Conservation (phyloP, 495 filamentous ascomycete genomes). For the Penicillium cataractarum region DNA sequence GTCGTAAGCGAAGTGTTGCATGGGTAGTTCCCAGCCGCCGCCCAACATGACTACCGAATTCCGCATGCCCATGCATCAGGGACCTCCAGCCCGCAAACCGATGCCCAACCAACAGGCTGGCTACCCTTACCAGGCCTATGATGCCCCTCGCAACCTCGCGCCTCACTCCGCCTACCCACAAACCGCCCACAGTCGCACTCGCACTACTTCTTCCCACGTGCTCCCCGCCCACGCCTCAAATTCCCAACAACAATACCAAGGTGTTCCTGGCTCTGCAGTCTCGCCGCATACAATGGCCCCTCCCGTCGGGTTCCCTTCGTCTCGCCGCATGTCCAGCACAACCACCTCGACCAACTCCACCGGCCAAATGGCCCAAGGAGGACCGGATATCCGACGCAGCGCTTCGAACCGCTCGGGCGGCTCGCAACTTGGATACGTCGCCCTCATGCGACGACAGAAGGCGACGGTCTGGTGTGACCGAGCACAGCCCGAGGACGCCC, state of each 20-base stretch:
- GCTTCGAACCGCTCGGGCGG: conserved; percentile 64
- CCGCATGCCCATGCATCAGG: conserved; percentile 45
- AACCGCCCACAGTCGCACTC: conserved; percentile 54
- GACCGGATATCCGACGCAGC: conserved; percentile 71
- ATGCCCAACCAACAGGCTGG: conserved; percentile 31
- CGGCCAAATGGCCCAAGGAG: conserved; percentile 51
- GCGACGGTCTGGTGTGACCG: conserved; percentile 99
- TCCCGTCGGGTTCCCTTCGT: conserved; percentile 41
- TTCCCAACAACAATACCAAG: conserved; percentile 32
- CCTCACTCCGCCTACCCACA: conserved; percentile 35
- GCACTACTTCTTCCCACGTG: conserved; percentile 63
- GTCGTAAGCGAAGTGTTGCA: conserved; percentile 21
- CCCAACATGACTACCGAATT: conserved; percentile 48
- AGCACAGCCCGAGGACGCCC: conserved; percentile 88
- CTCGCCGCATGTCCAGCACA: conserved; percentile 71
- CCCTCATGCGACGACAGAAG: conserved; percentile 92
- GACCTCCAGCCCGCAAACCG: conserved; percentile 42
- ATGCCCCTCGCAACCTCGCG: conserved; percentile 33
- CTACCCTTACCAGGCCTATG: conserved; percentile 40
- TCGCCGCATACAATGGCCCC: conserved; percentile 36
- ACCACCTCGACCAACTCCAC: conserved; percentile 68
- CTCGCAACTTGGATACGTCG: conserved; percentile 80
- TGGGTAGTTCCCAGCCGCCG: conserved; percentile 36
- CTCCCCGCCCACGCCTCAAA: conserved; percentile 48
- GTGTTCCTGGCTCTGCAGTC: conserved; percentile 25